Percentiles rank a stretch among this genome's conserved stretches.
These are phyloP conservation scores for Hortaea werneckii DNA, from an alignment of 2,329 filamentous ascomycete species.

Conservation along the genomic window DNA sequence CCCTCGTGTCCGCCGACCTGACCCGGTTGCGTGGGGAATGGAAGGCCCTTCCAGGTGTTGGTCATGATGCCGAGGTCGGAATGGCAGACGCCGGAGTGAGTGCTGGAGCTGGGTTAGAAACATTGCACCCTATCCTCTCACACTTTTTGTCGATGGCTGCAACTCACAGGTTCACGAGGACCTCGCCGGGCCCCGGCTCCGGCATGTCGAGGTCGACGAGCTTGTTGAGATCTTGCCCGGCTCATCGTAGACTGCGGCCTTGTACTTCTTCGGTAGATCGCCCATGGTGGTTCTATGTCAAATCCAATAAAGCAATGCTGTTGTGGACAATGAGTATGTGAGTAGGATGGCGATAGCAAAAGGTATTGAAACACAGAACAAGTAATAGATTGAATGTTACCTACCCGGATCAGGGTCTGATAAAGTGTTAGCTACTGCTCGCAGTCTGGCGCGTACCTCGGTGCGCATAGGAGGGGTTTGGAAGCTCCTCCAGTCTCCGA, in stretches of 20 bases:
- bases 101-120: conserved; percentile 24
- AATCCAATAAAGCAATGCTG: no score
- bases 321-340: no score
- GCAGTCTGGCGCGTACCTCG: no score
- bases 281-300: not conserved
- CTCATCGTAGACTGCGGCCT: conserved; percentile 54
- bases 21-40: conserved; percentile 47
- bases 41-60: conserved; percentile 45
- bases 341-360: no score
- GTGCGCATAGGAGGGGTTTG: no score
- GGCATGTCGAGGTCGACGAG: conserved; percentile 54
- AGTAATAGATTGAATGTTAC: no score
- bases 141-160: not conserved
- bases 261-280: conserved; percentile 48
- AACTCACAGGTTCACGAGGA: conserved; percentile 50
- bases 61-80: conserved; percentile 49
- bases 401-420: no score
- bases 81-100: conserved; percentile 57
- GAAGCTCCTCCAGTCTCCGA: no score
- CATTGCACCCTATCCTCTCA: no score
- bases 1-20: conserved; percentile 64
- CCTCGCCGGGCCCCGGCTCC: conserved; percentile 52
- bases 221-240: conserved; percentile 55
- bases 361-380: no score
- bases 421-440: no score